These are phyloP conservation scores for Papiliotrema laurentii DNA, from an alignment of 1,284 basidiomycete species.

Conservation along the genomic window DNA sequence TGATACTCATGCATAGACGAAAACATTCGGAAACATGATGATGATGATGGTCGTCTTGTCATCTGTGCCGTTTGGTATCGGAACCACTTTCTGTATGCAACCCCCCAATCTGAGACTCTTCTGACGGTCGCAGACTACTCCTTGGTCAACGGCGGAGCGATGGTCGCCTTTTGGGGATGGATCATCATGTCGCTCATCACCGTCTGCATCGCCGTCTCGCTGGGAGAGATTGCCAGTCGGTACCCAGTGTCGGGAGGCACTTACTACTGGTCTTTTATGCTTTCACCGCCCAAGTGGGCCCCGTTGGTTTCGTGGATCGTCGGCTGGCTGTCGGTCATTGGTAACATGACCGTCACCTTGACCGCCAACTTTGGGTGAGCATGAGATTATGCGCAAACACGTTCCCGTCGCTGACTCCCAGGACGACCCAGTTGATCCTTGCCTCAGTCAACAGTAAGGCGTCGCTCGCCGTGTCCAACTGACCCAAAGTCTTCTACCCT, in stretches of 20 bases:
- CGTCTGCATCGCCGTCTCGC: constrained; percentile 47
- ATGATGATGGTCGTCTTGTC: constrained; percentile 34
- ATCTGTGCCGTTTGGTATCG: constrained; percentile 34
- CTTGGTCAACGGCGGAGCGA: constrained; percentile 32
- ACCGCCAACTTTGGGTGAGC: constrained; percentile 48
- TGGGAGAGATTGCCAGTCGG: constrained; percentile 49
- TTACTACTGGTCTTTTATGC: constrained; percentile 49
- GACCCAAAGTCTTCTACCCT: constrained; percentile 17
- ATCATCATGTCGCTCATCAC: constrained; percentile 48
- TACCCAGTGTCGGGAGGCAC: constrained; percentile 49
- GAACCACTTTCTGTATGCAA: constrained; percentile 29
- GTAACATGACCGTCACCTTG: constrained; percentile 49
- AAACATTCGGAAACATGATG: constrained; percentile 20
- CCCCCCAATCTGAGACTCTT: background rate
- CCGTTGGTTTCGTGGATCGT: constrained; percentile 47
- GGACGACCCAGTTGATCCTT: constrained; percentile 47
- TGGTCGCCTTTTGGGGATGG: constrained; percentile 43
- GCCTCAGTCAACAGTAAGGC: constrained; percentile 22
- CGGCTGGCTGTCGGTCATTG: constrained; percentile 49
- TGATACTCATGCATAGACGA: constrained; percentile 16
- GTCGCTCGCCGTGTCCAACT: background rate
- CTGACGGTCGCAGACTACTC: constrained; percentile 21
- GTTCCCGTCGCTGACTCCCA: constrained; percentile 8
- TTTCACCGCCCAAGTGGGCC: constrained; percentile 39
- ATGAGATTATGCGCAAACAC: constrained; percentile 8